phyloP scores from a whole-genome alignment of 2,329 filamentous ascomycete genomes.

The Botryotinia calthae region DNA sequence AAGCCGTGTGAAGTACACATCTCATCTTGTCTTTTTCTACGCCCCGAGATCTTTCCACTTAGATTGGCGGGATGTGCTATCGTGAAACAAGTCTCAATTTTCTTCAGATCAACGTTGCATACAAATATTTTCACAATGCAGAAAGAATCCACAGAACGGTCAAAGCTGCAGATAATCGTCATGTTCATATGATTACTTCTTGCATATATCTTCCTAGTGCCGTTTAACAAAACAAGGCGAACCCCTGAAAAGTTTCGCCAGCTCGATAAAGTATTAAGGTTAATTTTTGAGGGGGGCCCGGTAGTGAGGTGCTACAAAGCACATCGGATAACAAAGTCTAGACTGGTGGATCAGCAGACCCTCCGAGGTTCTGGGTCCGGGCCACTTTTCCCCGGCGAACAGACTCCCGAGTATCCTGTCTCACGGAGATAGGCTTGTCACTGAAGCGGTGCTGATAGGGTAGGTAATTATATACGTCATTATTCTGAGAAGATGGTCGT shows the following conservation, averaged over 20 bases:
- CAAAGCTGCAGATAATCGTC: conserved; percentile 2
- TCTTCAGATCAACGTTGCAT: conserved; percentile 18
- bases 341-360: conserved; percentile 13
- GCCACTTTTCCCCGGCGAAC: neutral
- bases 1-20: conserved; percentile 7
- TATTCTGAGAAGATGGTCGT: neutral
- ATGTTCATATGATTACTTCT: conserved; percentile 5
- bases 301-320: neutral
- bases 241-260: neutral
- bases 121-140: neutral
- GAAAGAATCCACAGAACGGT: neutral
- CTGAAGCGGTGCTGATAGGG: neutral
- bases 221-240: neutral
- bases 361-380: conserved; percentile 4
- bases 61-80: neutral
- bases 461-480: neutral
- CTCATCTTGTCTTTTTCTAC: neutral
- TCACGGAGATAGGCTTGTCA: neutral
- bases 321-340: conserved; percentile 2
- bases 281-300: neutral
- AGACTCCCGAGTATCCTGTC: neutral
- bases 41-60: neutral
- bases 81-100: conserved; percentile 8
- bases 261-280: neutral
- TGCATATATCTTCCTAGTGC: neutral